These are phyloP conservation scores for Tetragonia tetragonoides DNA, from an alignment of 148 eudicot species.

Conservation along the genomic window DNA sequence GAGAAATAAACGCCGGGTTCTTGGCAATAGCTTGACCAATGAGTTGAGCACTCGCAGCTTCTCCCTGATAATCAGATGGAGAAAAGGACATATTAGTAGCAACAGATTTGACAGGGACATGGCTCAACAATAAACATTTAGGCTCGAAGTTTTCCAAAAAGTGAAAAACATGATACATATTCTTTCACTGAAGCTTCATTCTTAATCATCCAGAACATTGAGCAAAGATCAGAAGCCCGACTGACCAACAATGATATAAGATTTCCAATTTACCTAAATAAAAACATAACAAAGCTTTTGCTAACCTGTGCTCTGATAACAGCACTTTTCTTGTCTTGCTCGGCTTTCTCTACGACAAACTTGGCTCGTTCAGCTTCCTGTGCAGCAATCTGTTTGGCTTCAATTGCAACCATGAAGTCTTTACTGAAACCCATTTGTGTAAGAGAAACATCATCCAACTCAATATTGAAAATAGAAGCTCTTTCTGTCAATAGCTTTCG, in stretches of 20 bases:
- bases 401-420: conserved; percentile 92
- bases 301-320: conserved; percentile 92
- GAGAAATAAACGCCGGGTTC: conserved; percentile 75
- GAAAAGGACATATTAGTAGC: neutral
- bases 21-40: conserved; percentile 81
- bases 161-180: too few relatives aligned
- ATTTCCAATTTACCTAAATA: neutral
- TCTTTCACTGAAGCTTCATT: too few relatives aligned
- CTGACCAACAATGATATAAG: neutral
- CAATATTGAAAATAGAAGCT: conserved; percentile 81
- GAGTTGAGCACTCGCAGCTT: conserved; percentile 82
- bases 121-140: neutral
- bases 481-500: conserved; percentile 74
- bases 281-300: neutral
- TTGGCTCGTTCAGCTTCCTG: conserved; percentile 98
- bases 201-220: too few relatives aligned
- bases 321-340: conserved; percentile 94
- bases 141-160: neutral
- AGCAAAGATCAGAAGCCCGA: neutral
- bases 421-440: conserved; percentile 71
- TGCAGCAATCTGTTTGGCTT: conserved; percentile 97
- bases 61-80: conserved; percentile 45
- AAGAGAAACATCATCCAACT: conserved; percentile 90
- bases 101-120: neutral
- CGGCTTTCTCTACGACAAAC: conserved; percentile 92